phyloP scores from a whole-genome alignment of 2,329 filamentous ascomycete genomes.

The Neonectria faginata region DNA sequence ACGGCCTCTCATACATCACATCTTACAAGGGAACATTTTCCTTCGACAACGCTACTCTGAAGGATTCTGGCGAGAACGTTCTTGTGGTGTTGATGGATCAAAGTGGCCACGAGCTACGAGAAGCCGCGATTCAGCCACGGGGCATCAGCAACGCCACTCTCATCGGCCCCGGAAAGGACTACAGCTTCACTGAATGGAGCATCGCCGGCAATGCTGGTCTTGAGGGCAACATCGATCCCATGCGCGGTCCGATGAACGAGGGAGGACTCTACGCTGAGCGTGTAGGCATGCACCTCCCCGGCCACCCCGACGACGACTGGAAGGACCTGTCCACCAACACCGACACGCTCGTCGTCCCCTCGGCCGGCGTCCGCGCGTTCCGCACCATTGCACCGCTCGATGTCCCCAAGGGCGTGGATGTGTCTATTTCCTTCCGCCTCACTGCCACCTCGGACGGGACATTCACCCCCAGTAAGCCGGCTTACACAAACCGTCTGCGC shows the following conservation, averaged over 20 bases:
- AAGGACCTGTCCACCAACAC: slow-evolving; percentile 40
- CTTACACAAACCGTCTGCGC: slow-evolving; percentile 55
- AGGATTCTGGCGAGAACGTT: slow-evolving; percentile 55
- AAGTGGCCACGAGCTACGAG: slow-evolving; percentile 68
- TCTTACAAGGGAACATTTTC: slow-evolving; percentile 57
- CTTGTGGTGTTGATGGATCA: slow-evolving; percentile 70
- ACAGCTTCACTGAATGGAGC: slow-evolving; percentile 65
- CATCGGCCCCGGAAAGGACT: slow-evolving; percentile 48
- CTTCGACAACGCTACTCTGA: slow-evolving; percentile 62
- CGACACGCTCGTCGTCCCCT: slow-evolving; percentile 56
- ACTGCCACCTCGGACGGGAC: slow-evolving; percentile 57
- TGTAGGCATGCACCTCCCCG: slow-evolving; percentile 69
- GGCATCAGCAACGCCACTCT: slow-evolving; percentile 66
- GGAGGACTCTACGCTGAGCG: slow-evolving; percentile 69
- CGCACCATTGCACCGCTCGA: slow-evolving; percentile 63
- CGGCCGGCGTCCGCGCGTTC: slow-evolving; percentile 67
- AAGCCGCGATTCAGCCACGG: slow-evolving; percentile 59
- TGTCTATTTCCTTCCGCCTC: slow-evolving; percentile 67
- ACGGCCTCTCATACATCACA: slow-evolving; percentile 59
- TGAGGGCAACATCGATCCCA: slow-evolving; percentile 64
- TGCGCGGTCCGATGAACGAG: slow-evolving; percentile 67
- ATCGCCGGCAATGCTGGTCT: slow-evolving; percentile 67
- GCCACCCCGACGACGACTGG: slow-evolving; percentile 63
- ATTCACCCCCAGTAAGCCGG: slow-evolving; percentile 48
- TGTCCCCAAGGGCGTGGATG: slow-evolving; percentile 64